These are phyloP conservation scores for Themeda triandra DNA, from an alignment of 176 grass and related monocot species.

Conservation along the genomic window DNA sequence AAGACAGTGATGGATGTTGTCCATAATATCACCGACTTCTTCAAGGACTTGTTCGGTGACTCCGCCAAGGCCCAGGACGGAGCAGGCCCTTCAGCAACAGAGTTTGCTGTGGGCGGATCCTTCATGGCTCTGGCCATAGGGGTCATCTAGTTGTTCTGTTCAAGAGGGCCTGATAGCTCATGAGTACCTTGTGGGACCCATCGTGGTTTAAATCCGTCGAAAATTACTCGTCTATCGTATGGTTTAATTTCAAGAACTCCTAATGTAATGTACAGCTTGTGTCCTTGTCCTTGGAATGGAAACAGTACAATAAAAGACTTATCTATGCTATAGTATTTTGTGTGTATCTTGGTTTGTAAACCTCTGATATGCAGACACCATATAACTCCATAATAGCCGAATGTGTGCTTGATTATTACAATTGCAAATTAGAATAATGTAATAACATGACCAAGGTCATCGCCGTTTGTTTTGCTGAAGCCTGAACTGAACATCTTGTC, in stretches of 20 bases:
- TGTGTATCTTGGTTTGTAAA: background rate
- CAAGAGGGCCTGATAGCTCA: conserved; percentile 51
- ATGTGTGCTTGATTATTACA: too few species aligned
- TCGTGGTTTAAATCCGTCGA: conserved; percentile 38
- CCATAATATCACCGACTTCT: conserved; percentile 46
- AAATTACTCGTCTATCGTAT: conserved; percentile 7
- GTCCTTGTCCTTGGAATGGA: background rate
- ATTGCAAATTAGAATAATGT: too few species aligned
- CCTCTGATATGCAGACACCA: background rate
- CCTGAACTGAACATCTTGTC: background rate
- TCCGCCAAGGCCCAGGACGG: background rate
- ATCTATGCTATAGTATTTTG: background rate
- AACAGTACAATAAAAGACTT: conserved; percentile 21
- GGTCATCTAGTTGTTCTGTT: conserved; percentile 68
- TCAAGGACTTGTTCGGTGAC: conserved; percentile 59
- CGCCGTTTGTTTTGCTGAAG: too few species aligned
- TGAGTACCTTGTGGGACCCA: background rate
- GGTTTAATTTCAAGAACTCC: background rate
- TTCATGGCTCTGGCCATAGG: conserved; percentile 51
- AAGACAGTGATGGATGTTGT: conserved; percentile 44
- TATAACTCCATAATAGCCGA: too few species aligned
- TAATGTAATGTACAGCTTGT: conserved; percentile 1
- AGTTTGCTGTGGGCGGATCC: conserved; percentile 37
- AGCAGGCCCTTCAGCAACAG: background rate
- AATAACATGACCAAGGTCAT: too few species aligned